phyloP scores from a whole-genome alignment of 2,329 filamentous ascomycete genomes.

The Fusarium oxysporum region DNA sequence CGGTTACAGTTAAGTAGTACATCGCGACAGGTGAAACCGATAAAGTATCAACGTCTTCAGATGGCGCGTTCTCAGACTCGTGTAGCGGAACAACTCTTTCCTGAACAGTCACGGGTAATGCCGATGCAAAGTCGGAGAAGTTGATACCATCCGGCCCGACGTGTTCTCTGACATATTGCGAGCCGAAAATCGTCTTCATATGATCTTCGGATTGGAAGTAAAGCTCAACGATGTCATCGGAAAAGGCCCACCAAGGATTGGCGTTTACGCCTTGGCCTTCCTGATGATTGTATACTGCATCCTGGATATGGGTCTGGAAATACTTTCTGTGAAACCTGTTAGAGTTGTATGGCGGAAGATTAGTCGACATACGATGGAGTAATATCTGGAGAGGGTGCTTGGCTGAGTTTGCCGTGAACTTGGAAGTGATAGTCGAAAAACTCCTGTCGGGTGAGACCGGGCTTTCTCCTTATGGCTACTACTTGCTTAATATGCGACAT shows the following conservation, averaged over 20 bases:
- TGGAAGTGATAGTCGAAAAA: conserved; percentile 3
- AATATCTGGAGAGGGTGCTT: background rate
- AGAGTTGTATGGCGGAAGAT: background rate
- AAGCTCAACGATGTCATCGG: background rate
- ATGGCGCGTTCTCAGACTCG: accelerated
- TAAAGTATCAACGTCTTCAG: background rate
- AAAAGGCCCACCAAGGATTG: background rate
- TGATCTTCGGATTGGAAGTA: background rate
- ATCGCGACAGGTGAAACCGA: background rate
- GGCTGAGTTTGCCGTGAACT: background rate
- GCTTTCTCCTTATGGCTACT: background rate
- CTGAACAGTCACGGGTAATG: background rate
- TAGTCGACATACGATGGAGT: background rate
- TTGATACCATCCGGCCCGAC: background rate
- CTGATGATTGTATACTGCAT: background rate
- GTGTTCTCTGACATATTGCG: background rate
- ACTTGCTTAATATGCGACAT: background rate
- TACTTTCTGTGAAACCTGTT: background rate
- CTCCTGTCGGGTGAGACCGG: background rate
- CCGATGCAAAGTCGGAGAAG: background rate
- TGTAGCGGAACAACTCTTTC: background rate
- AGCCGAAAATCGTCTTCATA: background rate
- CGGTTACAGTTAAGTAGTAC: background rate
- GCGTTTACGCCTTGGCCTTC: background rate
- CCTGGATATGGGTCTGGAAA: background rate